phyloP scores from a whole-genome alignment of 2,329 filamentous ascomycete species.

The Pseudogymnoascus sp. region DNA sequence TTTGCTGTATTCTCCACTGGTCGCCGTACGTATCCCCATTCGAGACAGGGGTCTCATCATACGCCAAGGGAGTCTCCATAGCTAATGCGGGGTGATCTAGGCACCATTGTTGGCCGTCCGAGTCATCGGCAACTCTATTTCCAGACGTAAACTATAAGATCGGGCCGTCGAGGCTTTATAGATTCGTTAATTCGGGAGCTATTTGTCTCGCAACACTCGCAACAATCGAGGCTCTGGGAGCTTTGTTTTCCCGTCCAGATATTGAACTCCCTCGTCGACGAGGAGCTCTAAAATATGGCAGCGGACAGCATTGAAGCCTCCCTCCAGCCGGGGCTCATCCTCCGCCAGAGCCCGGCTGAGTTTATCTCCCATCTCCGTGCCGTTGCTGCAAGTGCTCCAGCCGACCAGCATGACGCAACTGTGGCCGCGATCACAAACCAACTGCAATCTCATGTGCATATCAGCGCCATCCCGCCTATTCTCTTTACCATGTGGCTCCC shows the following conservation, averaged over 20 bases:
- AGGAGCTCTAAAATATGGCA: not conserved
- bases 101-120: not conserved
- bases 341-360: not conserved
- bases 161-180: not conserved
- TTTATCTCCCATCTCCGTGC: not conserved
- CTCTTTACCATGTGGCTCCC: not conserved
- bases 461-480: not conserved
- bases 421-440: not conserved
- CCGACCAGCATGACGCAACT: not conserved
- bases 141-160: not conserved
- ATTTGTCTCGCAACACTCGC: not conserved
- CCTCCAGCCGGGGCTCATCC: not conserved
- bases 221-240: not conserved
- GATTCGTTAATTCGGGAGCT: not conserved
- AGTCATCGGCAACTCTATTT: constrained; percentile 1
- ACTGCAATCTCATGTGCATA: not conserved
- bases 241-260: not conserved
- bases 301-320: not conserved
- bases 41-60: not conserved
- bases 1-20: not conserved
- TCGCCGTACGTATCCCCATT: not conserved
- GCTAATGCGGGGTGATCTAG: not conserved
- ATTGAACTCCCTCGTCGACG: not conserved
- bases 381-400: not conserved
- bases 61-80: not conserved